Evolutionary conservation across 2,329 filamentous ascomycete species (phyloP), one percentile per base, ranked within the genome.

Genomic region (Metarhizium anisopliae): DNA sequence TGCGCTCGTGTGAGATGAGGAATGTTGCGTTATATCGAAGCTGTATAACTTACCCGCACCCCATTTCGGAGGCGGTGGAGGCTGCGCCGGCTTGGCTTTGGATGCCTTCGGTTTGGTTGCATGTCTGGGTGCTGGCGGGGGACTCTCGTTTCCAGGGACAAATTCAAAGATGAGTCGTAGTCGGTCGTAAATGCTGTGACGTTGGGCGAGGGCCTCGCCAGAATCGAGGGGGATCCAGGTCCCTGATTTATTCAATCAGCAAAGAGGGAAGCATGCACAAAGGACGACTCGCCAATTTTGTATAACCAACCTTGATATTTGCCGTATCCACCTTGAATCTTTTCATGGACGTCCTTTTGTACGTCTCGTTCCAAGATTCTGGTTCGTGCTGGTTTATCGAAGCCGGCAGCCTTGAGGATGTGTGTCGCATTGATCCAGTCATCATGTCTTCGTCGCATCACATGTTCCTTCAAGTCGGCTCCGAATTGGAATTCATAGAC

Each of bases 391-490:
- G 94, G 94, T 72, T 99, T 99, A 72, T 99, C 94, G 67, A 96
- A 96, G 55, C 93, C 93, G 59, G 94, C 94, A 45, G 95, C 90
- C 69, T 99, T 99, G 51, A 99, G 77, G 58, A 99, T 97, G 68
- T 99, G 94, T 54, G 94, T 99, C n/a, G 94, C 94, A 77, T 99
- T 99, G 75, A 99, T 94, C 91, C 93, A 99, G 72, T 97, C 85
- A 71, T 99, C 94, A 54, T 85, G 82, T 58, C 93, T 85, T 52
- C 94, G 84, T 70, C 94, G 87, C 94, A 99, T 99, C 61, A 97
- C 89, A 89, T 96, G 90, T 65, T 87, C 82, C 68, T 87, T 85
- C 36, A 85, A 68, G 68, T 95, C 90, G 62, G 78, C 79, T 40
- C 86, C 90, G 64, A 95, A 86, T 69, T 95, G 91, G 73, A 84